Conservation (phyloP, 2,329 filamentous ascomycete genomes). For the Colletotrichum graminicola region DNA sequence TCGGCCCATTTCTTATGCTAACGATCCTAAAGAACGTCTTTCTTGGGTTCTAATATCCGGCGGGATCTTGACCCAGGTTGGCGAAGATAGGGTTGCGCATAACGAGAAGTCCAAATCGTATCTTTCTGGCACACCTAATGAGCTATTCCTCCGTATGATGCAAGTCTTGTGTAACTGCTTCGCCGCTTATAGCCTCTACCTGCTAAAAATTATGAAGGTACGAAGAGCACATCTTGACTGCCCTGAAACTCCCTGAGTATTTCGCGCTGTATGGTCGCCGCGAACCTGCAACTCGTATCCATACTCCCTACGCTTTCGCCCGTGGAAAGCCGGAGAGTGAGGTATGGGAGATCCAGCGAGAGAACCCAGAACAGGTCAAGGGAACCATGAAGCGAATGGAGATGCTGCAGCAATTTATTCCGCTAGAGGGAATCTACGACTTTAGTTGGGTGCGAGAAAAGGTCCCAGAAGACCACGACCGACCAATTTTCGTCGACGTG, state of each 20-base stretch:
- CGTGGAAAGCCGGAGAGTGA: slow-evolving; percentile 47
- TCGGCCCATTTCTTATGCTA: background rate
- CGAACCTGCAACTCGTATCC: slow-evolving; percentile 47
- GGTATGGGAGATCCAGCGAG: slow-evolving; percentile 50
- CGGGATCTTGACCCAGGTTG: slow-evolving; percentile 43
- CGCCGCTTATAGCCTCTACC: no score
- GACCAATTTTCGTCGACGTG: slow-evolving; percentile 50
- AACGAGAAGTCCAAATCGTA: slow-evolving; percentile 44
- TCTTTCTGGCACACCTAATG: slow-evolving; percentile 33
- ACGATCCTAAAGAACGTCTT: slow-evolving; percentile 40
- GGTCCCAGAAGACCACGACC: slow-evolving; percentile 12
- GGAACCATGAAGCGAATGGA: slow-evolving; percentile 49
- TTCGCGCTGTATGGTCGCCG: slow-evolving; percentile 49
- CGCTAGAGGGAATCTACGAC: slow-evolving; percentile 48
- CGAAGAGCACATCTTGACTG: slow-evolving; percentile 45
- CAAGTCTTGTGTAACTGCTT: background rate
- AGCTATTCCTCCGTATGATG: slow-evolving; percentile 40
- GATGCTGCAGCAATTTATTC: slow-evolving; percentile 44
- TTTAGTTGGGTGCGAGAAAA: slow-evolving; percentile 47
- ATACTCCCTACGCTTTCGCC: slow-evolving; percentile 48
- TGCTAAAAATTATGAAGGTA: slow-evolving; percentile 41
- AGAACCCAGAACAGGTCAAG: slow-evolving; percentile 44
- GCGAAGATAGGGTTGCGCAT: slow-evolving; percentile 44
- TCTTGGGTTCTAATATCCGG: slow-evolving; percentile 42
- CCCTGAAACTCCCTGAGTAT: slow-evolving; percentile 48